Conservation (phyloP, 129 eudicot genomes). For the Silybum marianum region DNA sequence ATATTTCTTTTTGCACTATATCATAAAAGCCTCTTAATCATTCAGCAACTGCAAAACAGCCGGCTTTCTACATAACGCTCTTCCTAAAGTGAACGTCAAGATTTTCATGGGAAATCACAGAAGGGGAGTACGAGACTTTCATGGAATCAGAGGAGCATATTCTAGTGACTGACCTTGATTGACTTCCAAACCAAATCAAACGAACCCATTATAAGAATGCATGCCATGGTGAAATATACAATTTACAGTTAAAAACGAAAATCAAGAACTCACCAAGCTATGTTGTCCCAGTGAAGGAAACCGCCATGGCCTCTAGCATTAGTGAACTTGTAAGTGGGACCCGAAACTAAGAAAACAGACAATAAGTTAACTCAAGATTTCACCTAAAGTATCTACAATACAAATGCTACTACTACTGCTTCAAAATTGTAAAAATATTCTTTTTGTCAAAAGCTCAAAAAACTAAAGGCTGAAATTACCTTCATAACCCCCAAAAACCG, state of each 20-base stretch:
- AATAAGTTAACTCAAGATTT: background rate
- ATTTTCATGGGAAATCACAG: background rate
- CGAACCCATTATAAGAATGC: background rate
- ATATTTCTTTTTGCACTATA: too few relatives aligned
- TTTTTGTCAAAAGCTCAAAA: background rate
- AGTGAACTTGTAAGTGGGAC: slow-evolving; percentile 81
- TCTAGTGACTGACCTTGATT: background rate
- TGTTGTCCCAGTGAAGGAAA: slow-evolving; percentile 83
- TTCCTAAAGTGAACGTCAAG: background rate
- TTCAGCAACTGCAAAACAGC: too few relatives aligned
- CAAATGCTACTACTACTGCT: background rate
- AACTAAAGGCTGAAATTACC: slow-evolving; percentile 43
- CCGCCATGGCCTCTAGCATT: slow-evolving; percentile 96
- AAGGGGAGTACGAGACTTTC: background rate
- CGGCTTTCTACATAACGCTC: too few relatives aligned
- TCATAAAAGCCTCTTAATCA: too few relatives aligned
- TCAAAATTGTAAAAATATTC: background rate
- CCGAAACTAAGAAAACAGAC: slow-evolving; percentile 50
- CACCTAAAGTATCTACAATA: background rate
- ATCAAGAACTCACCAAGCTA: slow-evolving; percentile 56
- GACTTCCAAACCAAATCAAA: background rate
- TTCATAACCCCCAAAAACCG: slow-evolving; percentile 89
- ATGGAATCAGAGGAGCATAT: background rate
- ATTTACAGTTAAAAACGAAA: background rate
- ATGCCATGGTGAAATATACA: background rate